A percentile compares a stretch with the other conserved stretches of the same genome.
phyloP scores from a whole-genome alignment of 257 asterid genomes.

The Petunia axillaris region DNA sequence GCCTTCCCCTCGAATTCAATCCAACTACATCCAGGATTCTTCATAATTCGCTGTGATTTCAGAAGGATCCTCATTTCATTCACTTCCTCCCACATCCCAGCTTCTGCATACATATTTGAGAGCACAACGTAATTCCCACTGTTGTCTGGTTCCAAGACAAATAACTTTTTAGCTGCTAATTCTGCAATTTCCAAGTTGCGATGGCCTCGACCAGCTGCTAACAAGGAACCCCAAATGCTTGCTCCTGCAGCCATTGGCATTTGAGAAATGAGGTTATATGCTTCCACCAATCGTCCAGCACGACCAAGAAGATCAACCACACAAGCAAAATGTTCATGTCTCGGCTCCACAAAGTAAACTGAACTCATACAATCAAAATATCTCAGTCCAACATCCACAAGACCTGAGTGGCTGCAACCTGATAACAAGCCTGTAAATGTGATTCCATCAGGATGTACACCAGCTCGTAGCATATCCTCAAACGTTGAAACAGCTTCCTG shows the following conservation, averaged over 20 bases:
- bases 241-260: slow-evolving; percentile 84
- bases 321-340: slow-evolving; percentile 79
- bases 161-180: slow-evolving; percentile 66
- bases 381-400: slow-evolving; percentile 68
- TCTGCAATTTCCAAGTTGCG: slow-evolving; percentile 82
- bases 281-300: slow-evolving; percentile 76
- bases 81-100: slow-evolving; percentile 84
- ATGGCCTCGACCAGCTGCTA: slow-evolving; percentile 66
- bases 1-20: slow-evolving; percentile 63
- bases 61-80: slow-evolving; percentile 48
- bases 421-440: slow-evolving; percentile 79
- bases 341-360: slow-evolving; percentile 49
- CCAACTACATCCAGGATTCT: slow-evolving; percentile 90
- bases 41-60: slow-evolving; percentile 59
- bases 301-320: slow-evolving; percentile 78
- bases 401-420: slow-evolving; percentile 87
- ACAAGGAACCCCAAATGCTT: slow-evolving; percentile 83
- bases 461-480: slow-evolving; percentile 61
- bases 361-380: slow-evolving; percentile 64
- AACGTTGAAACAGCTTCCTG: slow-evolving; percentile 58
- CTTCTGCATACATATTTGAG: slow-evolving; percentile 90
- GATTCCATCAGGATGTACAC: slow-evolving; percentile 65
- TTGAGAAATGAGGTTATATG: slow-evolving; percentile 50
- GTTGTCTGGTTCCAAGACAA: slow-evolving; percentile 67
- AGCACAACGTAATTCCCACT: slow-evolving; percentile 73